These are phyloP conservation scores for Sicyos baderoa DNA, from an alignment of 306 rosid genomes.

Conservation along the genomic window DNA sequence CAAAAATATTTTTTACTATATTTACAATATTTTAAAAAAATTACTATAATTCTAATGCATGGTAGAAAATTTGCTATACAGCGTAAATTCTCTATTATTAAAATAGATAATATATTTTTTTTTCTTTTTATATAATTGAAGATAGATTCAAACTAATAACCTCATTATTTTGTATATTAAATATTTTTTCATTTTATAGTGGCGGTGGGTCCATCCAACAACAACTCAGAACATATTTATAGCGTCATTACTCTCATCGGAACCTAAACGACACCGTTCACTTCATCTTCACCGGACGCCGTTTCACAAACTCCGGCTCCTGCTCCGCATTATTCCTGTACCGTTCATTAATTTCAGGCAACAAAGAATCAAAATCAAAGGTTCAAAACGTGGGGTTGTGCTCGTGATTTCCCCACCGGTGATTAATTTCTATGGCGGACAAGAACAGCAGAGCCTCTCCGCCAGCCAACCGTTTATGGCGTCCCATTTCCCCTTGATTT, in stretches of 20 bases:
- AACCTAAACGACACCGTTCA: background rate
- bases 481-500: background rate
- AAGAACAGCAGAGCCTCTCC: slow-evolving; percentile 1
- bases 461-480: background rate
- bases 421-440: slow-evolving; percentile 5
- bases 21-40: too few species aligned
- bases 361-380: background rate
- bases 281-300: background rate
- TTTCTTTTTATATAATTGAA: too few species aligned
- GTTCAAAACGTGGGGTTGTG: background rate
- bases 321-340: background rate
- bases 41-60: too few species aligned
- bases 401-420: slow-evolving; percentile 4
- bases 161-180: too few species aligned
- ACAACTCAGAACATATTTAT: background rate
- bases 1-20: too few species aligned
- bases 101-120: too few species aligned
- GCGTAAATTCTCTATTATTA: too few species aligned
- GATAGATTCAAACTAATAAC: too few species aligned
- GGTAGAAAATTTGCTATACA: too few species aligned
- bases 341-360: background rate
- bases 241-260: background rate
- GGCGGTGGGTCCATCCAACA: background rate
- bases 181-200: too few species aligned
- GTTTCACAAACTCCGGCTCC: background rate